Percentiles rank a stretch among this genome's conserved stretches.
Evolutionary conservation across 2,329 filamentous ascomycete genomes (phyloP).

Genomic region (Periconia digitata): DNA sequence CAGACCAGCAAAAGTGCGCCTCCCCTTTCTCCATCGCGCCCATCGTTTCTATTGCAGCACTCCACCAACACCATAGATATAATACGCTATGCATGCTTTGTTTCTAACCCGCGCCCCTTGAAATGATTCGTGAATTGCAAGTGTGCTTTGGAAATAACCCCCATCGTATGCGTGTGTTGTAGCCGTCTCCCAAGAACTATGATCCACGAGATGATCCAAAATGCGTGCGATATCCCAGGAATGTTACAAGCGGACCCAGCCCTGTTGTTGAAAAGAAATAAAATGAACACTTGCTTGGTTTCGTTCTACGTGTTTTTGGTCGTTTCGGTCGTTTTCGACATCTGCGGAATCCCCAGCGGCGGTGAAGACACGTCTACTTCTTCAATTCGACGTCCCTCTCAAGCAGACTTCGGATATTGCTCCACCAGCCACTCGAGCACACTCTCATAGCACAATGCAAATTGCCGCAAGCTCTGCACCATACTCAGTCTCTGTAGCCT

Average conservation of each 20-base stretch:
- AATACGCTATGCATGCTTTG: no score
- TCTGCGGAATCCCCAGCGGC: background rate
- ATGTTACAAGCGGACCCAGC: background rate
- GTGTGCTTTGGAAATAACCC: no score
- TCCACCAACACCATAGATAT: no score
- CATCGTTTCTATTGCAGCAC: no score
- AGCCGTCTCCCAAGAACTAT: no score
- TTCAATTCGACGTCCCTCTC: no score
- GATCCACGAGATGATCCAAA: no score
- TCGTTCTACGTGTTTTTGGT: background rate
- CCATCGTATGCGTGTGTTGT: no score
- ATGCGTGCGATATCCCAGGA: background rate
- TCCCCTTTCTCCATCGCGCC: no score
- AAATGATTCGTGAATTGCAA: no score
- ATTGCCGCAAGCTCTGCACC: conserved; percentile 93
- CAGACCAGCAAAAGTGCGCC: no score
- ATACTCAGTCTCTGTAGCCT: conserved; percentile 86
- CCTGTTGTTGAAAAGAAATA: background rate
- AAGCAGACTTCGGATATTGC: conserved; percentile 42
- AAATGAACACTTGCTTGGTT: background rate
- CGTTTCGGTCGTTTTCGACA: background rate
- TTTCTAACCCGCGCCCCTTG: no score
- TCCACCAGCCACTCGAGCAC: conserved; percentile 80
- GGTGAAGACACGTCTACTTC: background rate
- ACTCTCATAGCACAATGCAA: conserved; percentile 94